These are phyloP conservation scores for Neurospora sp. DNA, from an alignment of 495 filamentous ascomycete species.

Conservation along the genomic window DNA sequence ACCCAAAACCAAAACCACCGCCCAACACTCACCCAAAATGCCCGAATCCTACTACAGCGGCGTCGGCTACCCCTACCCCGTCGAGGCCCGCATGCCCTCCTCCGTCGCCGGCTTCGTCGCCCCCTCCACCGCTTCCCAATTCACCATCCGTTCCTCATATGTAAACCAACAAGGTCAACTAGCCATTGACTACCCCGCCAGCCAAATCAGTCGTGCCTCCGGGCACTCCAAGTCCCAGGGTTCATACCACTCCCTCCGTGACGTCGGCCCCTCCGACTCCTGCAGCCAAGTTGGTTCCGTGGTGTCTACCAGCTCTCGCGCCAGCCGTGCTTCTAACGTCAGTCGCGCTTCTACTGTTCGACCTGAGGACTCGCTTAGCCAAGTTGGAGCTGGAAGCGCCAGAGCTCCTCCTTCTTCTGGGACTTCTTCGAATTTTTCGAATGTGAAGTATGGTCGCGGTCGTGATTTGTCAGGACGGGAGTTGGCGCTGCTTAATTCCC, in stretches of 20 bases:
- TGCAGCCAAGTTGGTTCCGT: neutral
- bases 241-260: neutral
- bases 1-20: neutral
- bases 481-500: neutral
- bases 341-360: neutral
- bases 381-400: neutral
- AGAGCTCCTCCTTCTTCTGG: no score
- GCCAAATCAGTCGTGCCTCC: neutral
- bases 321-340: neutral
- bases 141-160: neutral
- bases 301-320: neutral
- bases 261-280: neutral
- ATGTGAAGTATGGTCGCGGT: neutral
- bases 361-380: neutral
- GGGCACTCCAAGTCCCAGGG: neutral
- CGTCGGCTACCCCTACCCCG: neutral
- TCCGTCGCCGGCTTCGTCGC: neutral
- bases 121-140: neutral
- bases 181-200: neutral
- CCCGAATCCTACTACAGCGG: neutral
- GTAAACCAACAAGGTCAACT: neutral
- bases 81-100: neutral
- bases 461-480: neutral
- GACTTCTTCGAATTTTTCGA: no score
- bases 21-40: neutral